phyloP scores from a whole-genome alignment of 1,139 yeast species.

The Protomyces arabidopsidicola region DNA sequence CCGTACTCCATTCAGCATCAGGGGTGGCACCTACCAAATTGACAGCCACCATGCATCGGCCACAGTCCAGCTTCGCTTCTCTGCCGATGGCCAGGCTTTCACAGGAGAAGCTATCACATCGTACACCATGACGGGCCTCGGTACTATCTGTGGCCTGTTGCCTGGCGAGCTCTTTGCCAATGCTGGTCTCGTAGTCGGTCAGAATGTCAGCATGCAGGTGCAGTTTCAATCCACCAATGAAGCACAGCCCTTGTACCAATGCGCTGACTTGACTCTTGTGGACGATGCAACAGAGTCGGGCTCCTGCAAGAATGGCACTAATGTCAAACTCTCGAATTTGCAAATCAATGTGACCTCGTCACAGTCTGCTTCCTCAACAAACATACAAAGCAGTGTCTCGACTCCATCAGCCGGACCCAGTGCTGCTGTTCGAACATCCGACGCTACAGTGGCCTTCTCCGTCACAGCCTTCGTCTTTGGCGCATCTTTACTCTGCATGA shows the following conservation, averaged over 20 bases:
- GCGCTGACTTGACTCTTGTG: background rate
- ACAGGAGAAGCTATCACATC: background rate
- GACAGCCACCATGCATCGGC: conserved; percentile 18
- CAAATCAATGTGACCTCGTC: background rate
- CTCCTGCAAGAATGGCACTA: background rate
- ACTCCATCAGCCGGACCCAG: too few relatives aligned
- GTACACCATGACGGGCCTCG: conserved; percentile 22
- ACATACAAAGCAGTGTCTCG: too few relatives aligned
- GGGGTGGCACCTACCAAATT: conserved; percentile 16
- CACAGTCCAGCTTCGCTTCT: conserved; percentile 2
- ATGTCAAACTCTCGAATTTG: background rate
- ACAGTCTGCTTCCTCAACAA: too few relatives aligned
- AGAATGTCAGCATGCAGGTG: conserved; percentile 12
- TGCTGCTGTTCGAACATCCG: too few relatives aligned
- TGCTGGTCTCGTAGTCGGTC: conserved; percentile 1
- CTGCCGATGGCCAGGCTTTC: conserved; percentile 3
- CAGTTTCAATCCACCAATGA: conserved; percentile 10
- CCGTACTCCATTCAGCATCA: background rate
- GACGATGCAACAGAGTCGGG: background rate
- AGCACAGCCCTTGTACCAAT: background rate
- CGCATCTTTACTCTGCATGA: too few relatives aligned
- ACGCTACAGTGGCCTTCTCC: too few relatives aligned
- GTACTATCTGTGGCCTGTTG: conserved; percentile 14
- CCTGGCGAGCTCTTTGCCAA: background rate
- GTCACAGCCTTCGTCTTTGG: too few relatives aligned